Base-by-base conservation (phyloP, 805 yeast species). In the Sugiyamaella qingdaonensis region DNA sequence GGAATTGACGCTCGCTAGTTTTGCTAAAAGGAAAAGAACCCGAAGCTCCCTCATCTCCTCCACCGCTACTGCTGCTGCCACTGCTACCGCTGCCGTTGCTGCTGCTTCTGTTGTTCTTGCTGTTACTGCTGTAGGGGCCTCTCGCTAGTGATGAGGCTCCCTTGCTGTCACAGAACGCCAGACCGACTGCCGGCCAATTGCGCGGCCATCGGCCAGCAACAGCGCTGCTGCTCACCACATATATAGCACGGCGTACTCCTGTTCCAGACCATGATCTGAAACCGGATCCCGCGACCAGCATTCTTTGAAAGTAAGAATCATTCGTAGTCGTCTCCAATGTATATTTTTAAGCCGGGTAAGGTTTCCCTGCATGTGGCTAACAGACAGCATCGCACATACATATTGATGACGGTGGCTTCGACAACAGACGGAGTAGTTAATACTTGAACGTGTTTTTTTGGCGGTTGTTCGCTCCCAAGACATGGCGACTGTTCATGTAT, bases 401-500 rank as follows among this genome's bases (percentile, higher is more conserved):
- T 34, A 8, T 8, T n/a, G 5, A 8, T 34, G 39, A 34, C 14
- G 39, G 39, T 34, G 29, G 29, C 39, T 35, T 35, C 18, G 39
- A 35, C 39, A 35, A 35, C 18, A 35, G 16, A 14, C 39, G 7
- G 16, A 35, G 18, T 4, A 14, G 16, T 35, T 8, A 35, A 35
- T 35, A 16, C 5, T 14, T n/a, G 18, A 35, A 4, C 18, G 39
- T 35, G 29, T 3, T 31, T n/a, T 24, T 13, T n/a, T n/a, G 18
- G 33, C n/a, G 18, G 34, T 10, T 13, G 18, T 2, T 14, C 47
- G 10, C 36, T 19, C n/a, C 47, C 21, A 11, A 13, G 34, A 47
- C 46, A 78, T 78, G 82, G 64, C 77, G n/a, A 58, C 76, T 1
- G 66, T 79, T 9, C 72, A 73, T 24, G 81, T 73, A 59, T 69